These are phyloP conservation scores for Xylaria sp. DNA, from an alignment of 2,329 filamentous ascomycete species.

Conservation along the genomic window DNA sequence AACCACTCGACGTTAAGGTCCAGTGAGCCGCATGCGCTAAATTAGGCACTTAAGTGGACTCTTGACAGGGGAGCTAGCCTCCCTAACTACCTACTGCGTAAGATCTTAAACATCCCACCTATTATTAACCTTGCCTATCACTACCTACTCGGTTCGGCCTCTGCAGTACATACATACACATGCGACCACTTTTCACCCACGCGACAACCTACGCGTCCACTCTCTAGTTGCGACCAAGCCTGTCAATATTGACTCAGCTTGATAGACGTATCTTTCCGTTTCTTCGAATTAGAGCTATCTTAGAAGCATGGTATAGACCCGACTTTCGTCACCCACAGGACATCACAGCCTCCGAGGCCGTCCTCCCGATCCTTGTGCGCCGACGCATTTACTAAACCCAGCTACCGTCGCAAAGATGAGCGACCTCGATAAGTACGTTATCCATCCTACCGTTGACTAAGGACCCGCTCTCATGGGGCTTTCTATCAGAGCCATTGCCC, in stretches of 20 bases:
- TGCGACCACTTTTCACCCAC: slow-evolving; percentile 1
- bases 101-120: slow-evolving; percentile 7
- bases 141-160: no score
- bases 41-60: slow-evolving; percentile 11
- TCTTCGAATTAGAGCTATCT: background rate
- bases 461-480: slow-evolving; percentile 32
- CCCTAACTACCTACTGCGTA: no score
- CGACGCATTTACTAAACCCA: slow-evolving; percentile 13
- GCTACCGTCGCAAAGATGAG: slow-evolving; percentile 69
- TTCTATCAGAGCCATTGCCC: slow-evolving; percentile 81
- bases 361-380: slow-evolving; percentile 25
- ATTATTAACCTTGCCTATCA: background rate
- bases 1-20: background rate
- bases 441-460: background rate
- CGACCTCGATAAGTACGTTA: slow-evolving; percentile 84
- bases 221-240: background rate
- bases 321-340: slow-evolving; percentile 7
- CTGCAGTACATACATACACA: background rate
- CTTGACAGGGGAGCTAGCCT: slow-evolving; percentile 5
- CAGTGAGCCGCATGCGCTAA: slow-evolving; percentile 24
- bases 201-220: background rate
- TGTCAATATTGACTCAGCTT: background rate
- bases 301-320: slow-evolving; percentile 37
- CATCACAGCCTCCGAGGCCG: slow-evolving; percentile 20
- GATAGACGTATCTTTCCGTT: background rate